Base-by-base conservation (phyloP, 495 filamentous ascomycete species). In the Podospora australis region DNA sequence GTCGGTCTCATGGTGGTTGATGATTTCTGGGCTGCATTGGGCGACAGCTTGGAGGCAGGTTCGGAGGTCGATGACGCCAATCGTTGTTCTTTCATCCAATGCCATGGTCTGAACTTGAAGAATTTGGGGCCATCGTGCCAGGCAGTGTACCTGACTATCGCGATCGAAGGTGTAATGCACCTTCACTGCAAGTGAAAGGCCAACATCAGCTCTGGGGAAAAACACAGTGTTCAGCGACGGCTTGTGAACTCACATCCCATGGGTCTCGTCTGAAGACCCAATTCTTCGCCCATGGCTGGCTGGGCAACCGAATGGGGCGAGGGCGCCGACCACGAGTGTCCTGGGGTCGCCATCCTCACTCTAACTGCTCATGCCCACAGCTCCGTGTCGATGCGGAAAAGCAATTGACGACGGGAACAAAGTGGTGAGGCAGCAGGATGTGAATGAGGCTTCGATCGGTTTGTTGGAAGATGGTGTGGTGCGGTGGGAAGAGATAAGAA, bases 111-210 rank as follows among this genome's bases (percentile, higher is more conserved):
- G 88, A 19, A 95, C 79, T 21, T 86, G 76, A 39, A 96, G 75
- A 28, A 85, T 73, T 46, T 90, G 80, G 35, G 88, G 87, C 77
- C 89, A 88, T 58, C 91, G 82, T 50, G 94, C 91, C 22, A 98
- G 72, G 68, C 92, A 97, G 60, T 91, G 87, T 20, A 89, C 86
- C 66, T 90, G 88, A 64, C 79, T 84, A 36, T 88, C 84, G 58
- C 87, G 82, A 59, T 97, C 90, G 67, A 97, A 97, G 17, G 90
- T 94, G 66, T 98, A 98, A 32, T 92, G 83, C 21, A 98, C 88
- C 75, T 98, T 97, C 66, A 97, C 87, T 88, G 62, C 48, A 63
- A 22, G 38, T 29, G 7, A 21, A 47, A 28, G 24, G 30, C 29
- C 24, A 23, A 50, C 67, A 17, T 36, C 19, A 36, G 32, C 14